Conservation (phyloP, 2,329 filamentous ascomycete species). For the Trichophyton mentagrophytes region DNA sequence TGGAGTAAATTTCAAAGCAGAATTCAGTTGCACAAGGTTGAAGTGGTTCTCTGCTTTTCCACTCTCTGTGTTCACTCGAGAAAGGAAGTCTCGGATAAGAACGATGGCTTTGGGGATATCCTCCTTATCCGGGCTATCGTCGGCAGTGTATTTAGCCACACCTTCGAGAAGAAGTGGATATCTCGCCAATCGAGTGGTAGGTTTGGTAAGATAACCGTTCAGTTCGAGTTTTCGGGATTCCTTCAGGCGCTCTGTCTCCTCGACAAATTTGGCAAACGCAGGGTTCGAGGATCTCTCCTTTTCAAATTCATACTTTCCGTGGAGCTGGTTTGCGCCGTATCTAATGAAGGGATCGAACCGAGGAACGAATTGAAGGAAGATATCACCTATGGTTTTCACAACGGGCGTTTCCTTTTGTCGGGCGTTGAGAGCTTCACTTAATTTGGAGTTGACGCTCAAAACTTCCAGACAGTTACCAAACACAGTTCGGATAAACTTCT, state of each 20-base stretch:
- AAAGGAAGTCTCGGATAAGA: conserved; percentile 75
- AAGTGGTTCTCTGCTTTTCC: conserved; percentile 97
- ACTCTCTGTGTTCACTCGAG: conserved; percentile 82
- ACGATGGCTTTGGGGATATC: conserved; percentile 83
- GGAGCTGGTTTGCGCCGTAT: conserved; percentile 89
- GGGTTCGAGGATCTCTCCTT: conserved; percentile 82
- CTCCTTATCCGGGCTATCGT: conserved; percentile 76
- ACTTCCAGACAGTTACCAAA: conserved; percentile 96
- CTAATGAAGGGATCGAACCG: conserved; percentile 92
- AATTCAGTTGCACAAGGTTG: conserved; percentile 82
- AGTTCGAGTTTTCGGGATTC: conserved; percentile 93
- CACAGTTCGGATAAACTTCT: conserved; percentile 84
- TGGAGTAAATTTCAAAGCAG: conserved; percentile 78
- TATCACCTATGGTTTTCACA: conserved; percentile 79
- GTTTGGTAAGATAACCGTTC: conserved; percentile 95
- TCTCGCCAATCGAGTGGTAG: conserved; percentile 83
- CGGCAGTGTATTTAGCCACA: conserved; percentile 80
- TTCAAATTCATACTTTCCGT: conserved; percentile 96
- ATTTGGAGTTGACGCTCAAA: conserved; percentile 74
- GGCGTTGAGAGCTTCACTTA: conserved; percentile 77
- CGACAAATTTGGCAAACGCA: conserved; percentile 79
- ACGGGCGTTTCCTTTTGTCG: conserved; percentile 84
- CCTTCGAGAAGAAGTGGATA: conserved; percentile 88
- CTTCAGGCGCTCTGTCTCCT: conserved; percentile 89
- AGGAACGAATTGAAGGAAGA: conserved; percentile 84